Evolutionary conservation across 169 alveolate species (phyloP).

Genomic region (Theileria annulata): DNA sequence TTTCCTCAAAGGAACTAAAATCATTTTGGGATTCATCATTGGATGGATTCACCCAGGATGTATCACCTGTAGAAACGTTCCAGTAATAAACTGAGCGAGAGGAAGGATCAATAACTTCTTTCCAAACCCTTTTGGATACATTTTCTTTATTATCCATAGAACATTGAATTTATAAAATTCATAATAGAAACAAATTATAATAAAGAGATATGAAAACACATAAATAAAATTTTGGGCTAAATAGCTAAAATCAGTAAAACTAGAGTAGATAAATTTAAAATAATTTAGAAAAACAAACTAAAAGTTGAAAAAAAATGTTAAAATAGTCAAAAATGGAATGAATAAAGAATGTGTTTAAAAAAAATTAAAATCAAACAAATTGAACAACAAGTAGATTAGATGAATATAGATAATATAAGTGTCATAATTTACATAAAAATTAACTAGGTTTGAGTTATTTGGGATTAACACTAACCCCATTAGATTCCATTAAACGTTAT

Average conservation of each 20-base stretch:
- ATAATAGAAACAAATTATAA: neutral
- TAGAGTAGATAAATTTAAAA: neutral
- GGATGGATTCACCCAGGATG: slow-evolving; percentile 40
- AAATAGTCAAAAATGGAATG: neutral
- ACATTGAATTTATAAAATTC: neutral
- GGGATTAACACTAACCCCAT: neutral
- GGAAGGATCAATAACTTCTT: slow-evolving; percentile 52
- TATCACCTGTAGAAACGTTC: slow-evolving; percentile 50
- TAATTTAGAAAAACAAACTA: neutral
- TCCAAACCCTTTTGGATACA: slow-evolving; percentile 27
- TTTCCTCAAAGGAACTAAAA: neutral
- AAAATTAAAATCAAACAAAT: neutral
- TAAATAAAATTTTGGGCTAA: neutral
- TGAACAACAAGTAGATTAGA: neutral
- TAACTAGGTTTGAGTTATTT: neutral
- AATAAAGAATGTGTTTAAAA: neutral
- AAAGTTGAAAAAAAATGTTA: neutral
- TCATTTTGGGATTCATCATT: neutral
- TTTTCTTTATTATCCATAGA: slow-evolving; percentile 7
- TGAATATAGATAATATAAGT: neutral
- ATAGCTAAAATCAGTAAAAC: neutral
- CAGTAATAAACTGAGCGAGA: slow-evolving; percentile 48
- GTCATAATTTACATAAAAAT: neutral
- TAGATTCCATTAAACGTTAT: neutral
- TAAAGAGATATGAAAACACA: neutral